Base-by-base conservation (phyloP, 371 early-diverging fungal species). In the Mucor sp. region DNA sequence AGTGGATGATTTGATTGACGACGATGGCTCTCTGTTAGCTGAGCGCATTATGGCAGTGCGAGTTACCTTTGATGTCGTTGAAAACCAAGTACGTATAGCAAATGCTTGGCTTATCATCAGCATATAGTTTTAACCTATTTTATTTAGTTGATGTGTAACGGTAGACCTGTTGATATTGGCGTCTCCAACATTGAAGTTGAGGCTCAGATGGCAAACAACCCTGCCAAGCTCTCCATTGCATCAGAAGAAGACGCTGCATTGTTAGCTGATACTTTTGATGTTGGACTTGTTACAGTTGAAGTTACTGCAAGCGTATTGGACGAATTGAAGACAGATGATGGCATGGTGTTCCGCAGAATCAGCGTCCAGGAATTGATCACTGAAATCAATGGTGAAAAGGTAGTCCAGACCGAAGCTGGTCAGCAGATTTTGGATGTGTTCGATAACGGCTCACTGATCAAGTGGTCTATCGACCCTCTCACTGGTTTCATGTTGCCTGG, bases 371-470 rank as follows among this genome's bases (percentile, higher is more conserved):
- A 91, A 67, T 70, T 82, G 15, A 85, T 93, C 62, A 77, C 84
- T 27, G 91, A 93, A 75, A 79, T 93, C 68, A 89, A 93, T 66
- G 90, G 90, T 50, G 72, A 79, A 44, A 74, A 86, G 66, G 89
- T 93, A 41, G 79, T 81, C n/a, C 91, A 91, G 77, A 85, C 89
- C 27, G 88, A 86, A 47, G 87, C 83, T 39, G 83, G 85, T 63
- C 91, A 91, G 65, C 91, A 91, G 67, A 72, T 91, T 32, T 62
- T 93, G 43, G 90, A 91, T 74, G 79, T 91, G 32, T 82, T 85
- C 73, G 69, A 68, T 41, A 69, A 73, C 27, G 73, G 73, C 27
- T 53, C 76, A 21, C 65, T 85, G 35, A 69, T 80, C 35, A 82
- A 78, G 67, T 86, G 83, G 84, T 59, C 75, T 21, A 75, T 77